Percentiles rank a stretch among this genome's conserved stretches.
These are phyloP conservation scores for Colletotrichum falcatum DNA, from an alignment of 2,329 filamentous ascomycete species.

Conservation along the genomic window DNA sequence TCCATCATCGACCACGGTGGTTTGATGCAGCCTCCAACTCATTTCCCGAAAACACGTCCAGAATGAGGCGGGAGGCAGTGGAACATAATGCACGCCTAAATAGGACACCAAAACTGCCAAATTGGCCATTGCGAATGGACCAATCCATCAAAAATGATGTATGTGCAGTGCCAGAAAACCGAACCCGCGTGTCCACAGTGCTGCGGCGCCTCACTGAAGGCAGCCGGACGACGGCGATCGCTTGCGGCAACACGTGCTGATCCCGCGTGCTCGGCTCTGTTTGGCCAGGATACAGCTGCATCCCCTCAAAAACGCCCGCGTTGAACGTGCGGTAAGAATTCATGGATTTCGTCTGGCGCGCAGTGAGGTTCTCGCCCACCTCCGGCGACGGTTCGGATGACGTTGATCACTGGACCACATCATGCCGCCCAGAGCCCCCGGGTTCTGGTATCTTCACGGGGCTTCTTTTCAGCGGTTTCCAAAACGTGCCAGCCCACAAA, in stretches of 20 bases:
- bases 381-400: constrained; percentile 14
- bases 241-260: constrained; percentile 28
- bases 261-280: not conserved
- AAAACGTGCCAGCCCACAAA: constrained; percentile 29
- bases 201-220: constrained; percentile 34
- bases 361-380: not conserved
- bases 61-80: not conserved
- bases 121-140: not conserved
- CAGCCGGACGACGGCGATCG: constrained; percentile 18
- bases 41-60: not conserved
- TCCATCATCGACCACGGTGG: not conserved
- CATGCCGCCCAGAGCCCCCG: constrained; percentile 4
- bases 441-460: constrained; percentile 18
- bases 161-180: not conserved
- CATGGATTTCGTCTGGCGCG: not conserved
- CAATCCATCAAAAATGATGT: not conserved
- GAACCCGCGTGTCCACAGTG: not conserved
- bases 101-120: too few relatives aligned
- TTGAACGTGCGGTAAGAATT: not conserved
- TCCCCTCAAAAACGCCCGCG: not conserved
- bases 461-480: constrained; percentile 3
- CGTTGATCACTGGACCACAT: constrained; percentile 36
- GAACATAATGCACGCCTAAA: not conserved
- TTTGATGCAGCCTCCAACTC: not conserved
- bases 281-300: not conserved